Conservation (phyloP, 208 protist species). For the Crithidia expoeki region DNA sequence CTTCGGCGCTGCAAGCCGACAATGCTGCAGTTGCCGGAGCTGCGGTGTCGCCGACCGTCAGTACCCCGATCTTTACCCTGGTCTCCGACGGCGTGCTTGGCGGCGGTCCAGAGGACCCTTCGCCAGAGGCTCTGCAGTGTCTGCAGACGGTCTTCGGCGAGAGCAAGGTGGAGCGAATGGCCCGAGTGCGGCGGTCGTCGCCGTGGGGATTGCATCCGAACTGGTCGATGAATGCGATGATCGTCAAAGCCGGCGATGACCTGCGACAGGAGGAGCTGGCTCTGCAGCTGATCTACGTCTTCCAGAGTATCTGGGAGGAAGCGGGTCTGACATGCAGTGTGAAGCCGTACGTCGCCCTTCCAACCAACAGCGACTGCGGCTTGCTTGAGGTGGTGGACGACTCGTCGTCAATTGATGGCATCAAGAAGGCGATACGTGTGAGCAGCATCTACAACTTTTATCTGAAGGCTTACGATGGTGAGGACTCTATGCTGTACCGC, state of each 20-base stretch:
- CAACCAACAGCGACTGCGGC: slow-evolving; percentile 78
- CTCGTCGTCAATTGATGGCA: slow-evolving; percentile 87
- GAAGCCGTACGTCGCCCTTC: slow-evolving; percentile 81
- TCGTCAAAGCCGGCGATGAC: slow-evolving; percentile 94
- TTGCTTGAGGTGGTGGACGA: slow-evolving; percentile 91
- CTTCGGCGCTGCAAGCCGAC: slow-evolving; percentile 7
- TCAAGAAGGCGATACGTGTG: slow-evolving; percentile 86
- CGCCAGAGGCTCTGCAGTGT: slow-evolving; percentile 27
- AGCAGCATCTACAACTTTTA: slow-evolving; percentile 84
- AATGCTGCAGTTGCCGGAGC: neutral
- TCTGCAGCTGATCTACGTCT: slow-evolving; percentile 89
- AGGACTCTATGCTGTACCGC: slow-evolving; percentile 55
- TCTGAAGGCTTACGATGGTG: slow-evolving; percentile 68
- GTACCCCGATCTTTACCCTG: neutral
- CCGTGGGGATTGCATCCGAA: slow-evolving; percentile 83
- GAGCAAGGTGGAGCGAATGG: slow-evolving; percentile 44
- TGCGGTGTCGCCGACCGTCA: slow-evolving; percentile 4
- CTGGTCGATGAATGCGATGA: slow-evolving; percentile 85
- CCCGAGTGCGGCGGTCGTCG: slow-evolving; percentile 64
- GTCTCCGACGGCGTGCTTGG: neutral
- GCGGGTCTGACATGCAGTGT: slow-evolving; percentile 80
- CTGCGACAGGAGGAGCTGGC: slow-evolving; percentile 94
- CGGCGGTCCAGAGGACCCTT: slow-evolving; percentile 26
- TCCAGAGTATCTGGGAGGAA: slow-evolving; percentile 87
- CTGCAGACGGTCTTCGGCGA: slow-evolving; percentile 75